Base-by-base conservation (phyloP, 1,284 basidiomycete species). In the Phaffia rhodozyma region DNA sequence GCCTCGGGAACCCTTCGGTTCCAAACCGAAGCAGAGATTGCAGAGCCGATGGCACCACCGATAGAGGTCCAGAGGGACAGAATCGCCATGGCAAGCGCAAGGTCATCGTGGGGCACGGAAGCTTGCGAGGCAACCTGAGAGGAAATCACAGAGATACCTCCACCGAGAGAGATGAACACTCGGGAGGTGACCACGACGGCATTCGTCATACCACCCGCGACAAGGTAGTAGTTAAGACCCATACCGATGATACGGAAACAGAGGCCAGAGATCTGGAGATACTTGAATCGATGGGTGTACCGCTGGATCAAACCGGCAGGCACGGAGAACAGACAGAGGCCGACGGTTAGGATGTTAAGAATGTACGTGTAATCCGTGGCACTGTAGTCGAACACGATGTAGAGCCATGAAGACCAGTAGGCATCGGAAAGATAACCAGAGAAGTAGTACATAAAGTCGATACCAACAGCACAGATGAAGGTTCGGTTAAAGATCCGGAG, bases 221-320 rank as follows among this genome's bases (percentile, higher is more conserved):
- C 55, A 62, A 62, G 25, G 13, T 68, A 55, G 64, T 68, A 70
- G 47, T 67, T 68, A 23, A 73, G 50, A 51, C 69, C 72, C 47
- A 47, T 55, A 67, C 47, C 30, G 54, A 74, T 65, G 63, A 69
- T 64, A 50, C 72, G 68, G 66, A 72, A 67, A 27, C 62, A 66
- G 5, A 73, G 61, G 51, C 72, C 72, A 16, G 62, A 59, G 27
- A 74, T 54, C 67, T 73, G 73, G 52, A 74, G 67, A 48, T 68
- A 71, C 70, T 78, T 78, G 76, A 76, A 80, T 2, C 75, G 70
- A 62, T 77, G 75, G 48, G 75, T 76, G 66, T 70, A 74, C 27
- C 75, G 69, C 66, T 73, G 70, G 52, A 76, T 67, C 5, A 75
- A 54, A 11, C 77, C 78, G 7, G 74, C 75, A 18, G 73, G 21